phyloP scores from a whole-genome alignment of 2,329 filamentous ascomycete genomes.

The Fusarium xylarioides region DNA sequence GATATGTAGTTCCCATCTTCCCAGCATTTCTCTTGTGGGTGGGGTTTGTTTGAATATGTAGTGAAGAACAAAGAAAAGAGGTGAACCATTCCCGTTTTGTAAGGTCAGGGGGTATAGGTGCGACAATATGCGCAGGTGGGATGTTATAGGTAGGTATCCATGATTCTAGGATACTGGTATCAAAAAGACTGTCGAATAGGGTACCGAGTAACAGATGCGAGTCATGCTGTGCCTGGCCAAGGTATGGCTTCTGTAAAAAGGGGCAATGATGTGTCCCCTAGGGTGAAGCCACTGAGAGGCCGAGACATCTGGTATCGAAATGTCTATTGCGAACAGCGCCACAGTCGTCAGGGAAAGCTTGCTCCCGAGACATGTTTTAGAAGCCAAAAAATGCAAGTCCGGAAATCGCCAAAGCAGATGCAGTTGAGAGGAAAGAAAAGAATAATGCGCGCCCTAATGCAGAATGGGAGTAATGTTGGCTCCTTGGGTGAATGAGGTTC shows the following conservation, averaged over 20 bases:
- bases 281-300: constrained; percentile 17
- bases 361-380: constrained; percentile 38
- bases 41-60: constrained; percentile 37
- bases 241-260: constrained; percentile 13
- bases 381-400: constrained; percentile 31
- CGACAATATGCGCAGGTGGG: constrained; percentile 38
- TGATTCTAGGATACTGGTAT: constrained; percentile 39
- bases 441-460: constrained; percentile 38
- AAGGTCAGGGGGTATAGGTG: constrained; percentile 41
- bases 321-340: constrained; percentile 36
- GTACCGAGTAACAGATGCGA: constrained; percentile 31
- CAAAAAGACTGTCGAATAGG: constrained; percentile 35
- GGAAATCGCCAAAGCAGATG: constrained; percentile 35
- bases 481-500: constrained; percentile 32
- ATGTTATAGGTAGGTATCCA: constrained; percentile 34
- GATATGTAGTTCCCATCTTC: constrained; percentile 36
- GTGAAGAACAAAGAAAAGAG: constrained; percentile 37
- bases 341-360: constrained; percentile 22
- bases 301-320: constrained; percentile 35
- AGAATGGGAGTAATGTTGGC: constrained; percentile 20
- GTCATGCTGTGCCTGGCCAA: constrained; percentile 11
- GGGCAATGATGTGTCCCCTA: constrained; percentile 1
- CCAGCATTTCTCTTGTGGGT: constrained; percentile 13
- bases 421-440: constrained; percentile 24
- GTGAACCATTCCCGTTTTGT: constrained; percentile 25